Conservation (phyloP, 78 protist species). For the Dictyostelium intermedium region DNA sequence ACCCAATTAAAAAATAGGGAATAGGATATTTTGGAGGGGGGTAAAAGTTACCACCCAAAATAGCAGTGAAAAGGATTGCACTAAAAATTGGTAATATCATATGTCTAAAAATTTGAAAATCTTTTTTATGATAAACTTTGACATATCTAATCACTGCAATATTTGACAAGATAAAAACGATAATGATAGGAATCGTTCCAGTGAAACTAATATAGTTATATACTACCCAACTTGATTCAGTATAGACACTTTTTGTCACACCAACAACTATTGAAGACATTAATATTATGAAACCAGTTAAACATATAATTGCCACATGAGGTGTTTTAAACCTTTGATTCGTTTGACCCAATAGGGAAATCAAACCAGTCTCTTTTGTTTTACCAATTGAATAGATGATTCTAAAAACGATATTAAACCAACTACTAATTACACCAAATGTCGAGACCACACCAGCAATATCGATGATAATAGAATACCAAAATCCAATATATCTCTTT, state of each 20-base stretch:
- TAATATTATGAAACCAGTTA: background rate
- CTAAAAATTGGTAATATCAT: background rate
- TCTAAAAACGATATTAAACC: constrained; percentile 17
- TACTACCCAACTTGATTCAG: constrained; percentile 28
- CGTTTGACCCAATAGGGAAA: background rate
- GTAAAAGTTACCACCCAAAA: constrained; percentile 46
- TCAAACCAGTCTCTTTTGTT: background rate
- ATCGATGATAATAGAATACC: constrained; percentile 17
- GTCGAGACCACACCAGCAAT: constrained; percentile 25
- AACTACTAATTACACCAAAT: background rate
- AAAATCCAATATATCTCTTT: background rate
- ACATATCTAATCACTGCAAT: constrained; percentile 33
- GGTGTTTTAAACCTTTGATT: constrained; percentile 15
- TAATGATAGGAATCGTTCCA: constrained; percentile 34
- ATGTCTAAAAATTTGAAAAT: background rate
- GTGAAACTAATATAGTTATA: constrained; percentile 21
- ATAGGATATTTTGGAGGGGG: constrained; percentile 17
- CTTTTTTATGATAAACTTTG: constrained; percentile 12
- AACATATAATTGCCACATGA: background rate
- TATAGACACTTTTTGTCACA: background rate
- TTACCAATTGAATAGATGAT: constrained; percentile 44
- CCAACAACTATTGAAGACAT: background rate
- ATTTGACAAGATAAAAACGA: constrained; percentile 24
- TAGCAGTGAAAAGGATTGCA: background rate
- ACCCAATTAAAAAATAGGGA: background rate